Evolutionary conservation across 2,329 filamentous ascomycete species (phyloP), one percentile per base, ranked within the genome.

Genomic region (Alternaria angustiovoidea): DNA sequence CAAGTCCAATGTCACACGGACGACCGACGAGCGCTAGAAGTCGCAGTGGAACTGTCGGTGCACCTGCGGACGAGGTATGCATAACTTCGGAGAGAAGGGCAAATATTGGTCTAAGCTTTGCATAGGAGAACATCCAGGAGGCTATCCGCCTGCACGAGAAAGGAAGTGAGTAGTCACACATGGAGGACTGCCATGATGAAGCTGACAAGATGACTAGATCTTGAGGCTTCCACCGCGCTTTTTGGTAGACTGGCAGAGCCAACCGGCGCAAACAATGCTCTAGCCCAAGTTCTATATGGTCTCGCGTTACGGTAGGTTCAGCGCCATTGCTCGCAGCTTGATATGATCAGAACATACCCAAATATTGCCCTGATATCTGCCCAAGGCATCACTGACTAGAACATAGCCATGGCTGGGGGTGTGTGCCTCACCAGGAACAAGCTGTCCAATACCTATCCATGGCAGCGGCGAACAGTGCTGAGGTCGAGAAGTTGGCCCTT

Each of bases 241-340:
- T 99, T 99, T 80, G 91, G 88, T 28, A 84, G 85, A 61, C 83
- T 99, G 68, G 95, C 95, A 54, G 90, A 97, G 76, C 92, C 92
- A 0, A 84, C 88, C 54, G 93, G 92, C 24, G 88, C 90, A 51
- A 97, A 97, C 76, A 97, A 98, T 80, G 92, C 95, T 41, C 85
- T 99, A 65, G 95, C 93, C 72, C 94, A 99, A 81, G 95, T 99
- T 36, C 86, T 99, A 54, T 99, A 97, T 76, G 95, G 95, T 4
- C 90, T 99, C 59, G 94, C 94, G 53, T 81, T 97, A 67, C 87
- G 93, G 90, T 94, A 79, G 80, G 87, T 51, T 58, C 38, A 36
- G 51, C 36, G 26, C 47, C 51, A 43, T 54, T 49, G 41, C 39
- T 34, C 28, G 20, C 38, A 41, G 20, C 32, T 47, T 55, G 51